Conservation (phyloP, 208 protist genomes). For the Porcisia deanei region DNA sequence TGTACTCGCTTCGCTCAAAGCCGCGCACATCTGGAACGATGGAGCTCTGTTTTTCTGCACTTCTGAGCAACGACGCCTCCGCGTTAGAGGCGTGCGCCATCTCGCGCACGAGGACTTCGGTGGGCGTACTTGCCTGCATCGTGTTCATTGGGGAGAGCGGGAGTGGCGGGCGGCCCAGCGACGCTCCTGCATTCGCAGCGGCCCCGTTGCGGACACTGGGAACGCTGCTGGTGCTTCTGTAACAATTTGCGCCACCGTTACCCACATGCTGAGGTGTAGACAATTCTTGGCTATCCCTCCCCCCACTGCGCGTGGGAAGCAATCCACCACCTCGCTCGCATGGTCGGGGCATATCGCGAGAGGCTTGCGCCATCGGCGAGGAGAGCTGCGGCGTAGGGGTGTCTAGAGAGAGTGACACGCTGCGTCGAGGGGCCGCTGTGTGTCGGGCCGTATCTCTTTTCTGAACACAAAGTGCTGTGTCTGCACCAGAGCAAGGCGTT, state of each 20-base stretch:
- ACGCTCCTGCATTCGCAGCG: background rate
- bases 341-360: background rate
- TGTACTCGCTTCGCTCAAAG: conserved; percentile 44
- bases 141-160: background rate
- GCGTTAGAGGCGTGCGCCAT: background rate
- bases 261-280: background rate
- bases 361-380: background rate
- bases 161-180: conserved; percentile 13
- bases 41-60: background rate
- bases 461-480: background rate
- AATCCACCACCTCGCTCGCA: background rate
- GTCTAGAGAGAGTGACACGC: background rate
- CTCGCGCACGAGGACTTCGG: background rate
- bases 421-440: background rate
- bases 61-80: background rate
- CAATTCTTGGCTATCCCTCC: background rate
- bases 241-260: background rate
- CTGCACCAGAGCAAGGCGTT: background rate
- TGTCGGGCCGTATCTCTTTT: background rate
- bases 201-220: background rate
- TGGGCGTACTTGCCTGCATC: background rate
- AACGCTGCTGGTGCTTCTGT: background rate
- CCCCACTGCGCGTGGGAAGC: background rate
- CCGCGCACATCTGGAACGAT: conserved; percentile 19
- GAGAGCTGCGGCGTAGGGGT: background rate